Percentiles rank a stretch among this genome's conserved stretches.
Conservation (phyloP, 208 protist genomes). For the Phytomonas sp. region DNA sequence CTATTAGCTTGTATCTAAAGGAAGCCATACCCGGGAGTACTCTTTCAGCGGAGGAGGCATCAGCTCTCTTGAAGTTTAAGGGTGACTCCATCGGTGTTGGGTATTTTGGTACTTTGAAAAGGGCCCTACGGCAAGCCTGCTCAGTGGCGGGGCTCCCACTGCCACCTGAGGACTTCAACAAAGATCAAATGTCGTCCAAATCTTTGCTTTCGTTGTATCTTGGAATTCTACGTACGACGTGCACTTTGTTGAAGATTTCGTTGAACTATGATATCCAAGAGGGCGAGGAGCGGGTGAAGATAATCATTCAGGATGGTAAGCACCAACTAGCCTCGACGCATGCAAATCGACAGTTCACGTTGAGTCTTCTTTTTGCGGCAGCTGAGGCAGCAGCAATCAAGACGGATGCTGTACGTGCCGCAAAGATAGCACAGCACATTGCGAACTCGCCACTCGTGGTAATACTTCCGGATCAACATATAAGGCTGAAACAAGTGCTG, state of each 20-base stretch:
- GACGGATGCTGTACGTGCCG: slow-evolving; percentile 15
- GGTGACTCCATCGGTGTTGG: slow-evolving; percentile 42
- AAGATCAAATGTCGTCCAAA: not conserved
- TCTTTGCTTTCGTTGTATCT: slow-evolving; percentile 5
- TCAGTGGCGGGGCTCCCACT: slow-evolving; percentile 8
- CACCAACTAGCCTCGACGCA: not conserved
- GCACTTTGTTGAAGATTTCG: not conserved
- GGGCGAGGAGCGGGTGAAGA: not conserved
- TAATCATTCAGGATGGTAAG: not conserved
- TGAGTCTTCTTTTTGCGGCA: slow-evolving; percentile 22
- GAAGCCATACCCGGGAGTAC: not conserved
- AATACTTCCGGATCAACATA: slow-evolving; percentile 26
- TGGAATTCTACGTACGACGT: slow-evolving; percentile 13
- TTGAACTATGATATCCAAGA: not conserved
- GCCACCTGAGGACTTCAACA: not conserved
- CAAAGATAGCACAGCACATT: slow-evolving; percentile 11
- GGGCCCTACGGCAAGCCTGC: slow-evolving; percentile 51
- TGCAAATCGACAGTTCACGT: not conserved
- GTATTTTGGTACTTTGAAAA: slow-evolving; percentile 16
- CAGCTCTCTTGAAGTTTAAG: slow-evolving; percentile 30
- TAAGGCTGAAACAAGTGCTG: slow-evolving; percentile 43
- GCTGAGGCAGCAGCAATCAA: slow-evolving; percentile 24
- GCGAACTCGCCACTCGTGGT: slow-evolving; percentile 30
- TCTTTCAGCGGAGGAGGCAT: slow-evolving; percentile 19
- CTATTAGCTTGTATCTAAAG: slow-evolving; percentile 33